Evolutionary conservation across 2,329 filamentous ascomycete species (phyloP).

Genomic region (Pseudocercospora vitis): DNA sequence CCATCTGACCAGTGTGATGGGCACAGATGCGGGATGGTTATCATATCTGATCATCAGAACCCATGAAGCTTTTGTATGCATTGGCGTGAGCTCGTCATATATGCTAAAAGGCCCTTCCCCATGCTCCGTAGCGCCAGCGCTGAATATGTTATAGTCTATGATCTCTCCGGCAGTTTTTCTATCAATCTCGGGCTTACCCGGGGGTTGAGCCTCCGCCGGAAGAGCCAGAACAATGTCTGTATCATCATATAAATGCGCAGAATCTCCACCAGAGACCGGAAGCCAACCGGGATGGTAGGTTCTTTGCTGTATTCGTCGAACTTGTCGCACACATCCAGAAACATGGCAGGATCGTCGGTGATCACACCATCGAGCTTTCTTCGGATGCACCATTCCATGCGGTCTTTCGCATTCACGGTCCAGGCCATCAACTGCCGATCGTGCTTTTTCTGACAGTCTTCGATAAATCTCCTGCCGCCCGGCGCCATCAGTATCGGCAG

Average conservation of each 20-base stretch:
- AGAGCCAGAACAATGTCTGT: constrained; percentile 24
- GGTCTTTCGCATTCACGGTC: constrained; percentile 78
- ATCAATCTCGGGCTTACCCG: constrained; percentile 17
- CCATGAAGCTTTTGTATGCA: neutral
- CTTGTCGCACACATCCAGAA: constrained; percentile 58
- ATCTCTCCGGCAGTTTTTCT: constrained; percentile 14
- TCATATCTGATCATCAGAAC: neutral
- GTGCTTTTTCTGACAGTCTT: constrained; percentile 33
- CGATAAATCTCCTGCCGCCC: constrained; percentile 65
- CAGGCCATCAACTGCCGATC: constrained; percentile 71
- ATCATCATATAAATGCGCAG: constrained; percentile 24
- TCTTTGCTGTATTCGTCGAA: constrained; percentile 40
- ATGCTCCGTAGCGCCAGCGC: neutral
- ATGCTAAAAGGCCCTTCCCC: neutral
- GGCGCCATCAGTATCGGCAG: constrained; percentile 68
- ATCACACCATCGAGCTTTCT: constrained; percentile 74
- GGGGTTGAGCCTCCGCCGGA: constrained; percentile 18
- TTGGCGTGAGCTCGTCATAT: neutral
- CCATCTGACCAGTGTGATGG: neutral
- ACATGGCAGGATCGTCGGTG: constrained; percentile 76
- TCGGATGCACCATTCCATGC: constrained; percentile 79
- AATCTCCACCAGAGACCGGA: constrained; percentile 20
- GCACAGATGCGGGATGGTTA: neutral
- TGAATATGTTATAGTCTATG: constrained; percentile 4
- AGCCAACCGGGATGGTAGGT: constrained; percentile 17